Conservation (phyloP, 2,329 filamentous ascomycete genomes). For the Pseudogymnoascus sp. region DNA sequence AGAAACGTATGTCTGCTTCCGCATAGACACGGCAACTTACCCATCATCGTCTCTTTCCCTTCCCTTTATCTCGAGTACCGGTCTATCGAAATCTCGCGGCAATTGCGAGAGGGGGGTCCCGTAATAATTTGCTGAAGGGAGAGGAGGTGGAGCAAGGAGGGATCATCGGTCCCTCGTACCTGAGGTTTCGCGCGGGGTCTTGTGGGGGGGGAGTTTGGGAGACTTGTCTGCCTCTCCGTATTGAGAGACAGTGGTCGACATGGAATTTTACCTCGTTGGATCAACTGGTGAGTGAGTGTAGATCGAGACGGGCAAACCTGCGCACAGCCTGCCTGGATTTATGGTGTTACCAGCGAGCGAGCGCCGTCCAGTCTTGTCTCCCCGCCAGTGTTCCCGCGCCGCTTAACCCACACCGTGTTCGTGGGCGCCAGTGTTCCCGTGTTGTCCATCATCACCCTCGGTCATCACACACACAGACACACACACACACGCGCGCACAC, state of each 20-base stretch:
- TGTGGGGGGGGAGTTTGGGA: not conserved
- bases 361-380: not conserved
- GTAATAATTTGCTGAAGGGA: slow-evolving; percentile 3
- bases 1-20: not conserved
- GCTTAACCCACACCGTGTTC: not conserved
- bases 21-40: not conserved
- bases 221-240: too few relatives aligned
- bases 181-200: not conserved
- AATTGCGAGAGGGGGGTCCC: not conserved
- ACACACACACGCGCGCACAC: not conserved
- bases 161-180: not conserved
- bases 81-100: not conserved
- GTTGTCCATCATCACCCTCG: not conserved
- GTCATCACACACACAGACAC: not conserved
- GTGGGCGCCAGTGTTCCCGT: not conserved
- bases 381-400: not conserved
- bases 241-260: not conserved
- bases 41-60: not conserved
- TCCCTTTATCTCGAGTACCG: not conserved
- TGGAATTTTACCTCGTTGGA: not conserved
- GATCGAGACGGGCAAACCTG: not conserved
- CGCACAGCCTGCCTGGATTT: slow-evolving; percentile 1
- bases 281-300: not conserved
- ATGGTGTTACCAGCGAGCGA: not conserved
- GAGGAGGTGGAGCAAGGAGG: not conserved